Conservation (phyloP, 2,329 filamentous ascomycete species). For the Volutella citrinella region DNA sequence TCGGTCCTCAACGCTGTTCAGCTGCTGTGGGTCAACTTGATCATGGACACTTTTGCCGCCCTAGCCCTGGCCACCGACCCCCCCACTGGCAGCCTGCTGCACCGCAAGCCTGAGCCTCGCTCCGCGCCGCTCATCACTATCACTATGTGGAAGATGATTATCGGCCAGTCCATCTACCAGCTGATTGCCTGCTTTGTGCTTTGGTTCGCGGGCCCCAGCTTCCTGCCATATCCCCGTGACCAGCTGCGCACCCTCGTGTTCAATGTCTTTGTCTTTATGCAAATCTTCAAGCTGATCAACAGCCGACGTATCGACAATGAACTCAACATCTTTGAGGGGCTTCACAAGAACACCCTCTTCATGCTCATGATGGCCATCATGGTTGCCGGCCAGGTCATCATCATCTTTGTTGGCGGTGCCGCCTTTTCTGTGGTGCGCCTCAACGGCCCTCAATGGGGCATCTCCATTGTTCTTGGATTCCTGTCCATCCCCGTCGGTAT, state of each 20-base stretch:
- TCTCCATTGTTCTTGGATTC: too few relatives aligned
- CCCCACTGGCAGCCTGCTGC: slow-evolving; percentile 53
- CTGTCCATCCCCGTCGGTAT: too few relatives aligned
- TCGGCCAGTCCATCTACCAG: slow-evolving; percentile 59
- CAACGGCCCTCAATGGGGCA: too few relatives aligned
- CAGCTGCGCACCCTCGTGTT: slow-evolving; percentile 56
- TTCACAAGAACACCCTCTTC: slow-evolving; percentile 14
- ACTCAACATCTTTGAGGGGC: too few relatives aligned
- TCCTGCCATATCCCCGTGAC: slow-evolving; percentile 48
- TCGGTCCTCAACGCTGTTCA: slow-evolving; percentile 65
- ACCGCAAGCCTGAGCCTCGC: slow-evolving; percentile 54
- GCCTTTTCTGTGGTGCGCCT: too few relatives aligned
- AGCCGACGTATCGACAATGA: slow-evolving; percentile 56
- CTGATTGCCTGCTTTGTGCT: slow-evolving; percentile 55
- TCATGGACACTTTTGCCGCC: slow-evolving; percentile 67
- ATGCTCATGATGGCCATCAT: slow-evolving; percentile 31
- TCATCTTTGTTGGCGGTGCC: slow-evolving; percentile 20
- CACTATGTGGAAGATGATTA: slow-evolving; percentile 67
- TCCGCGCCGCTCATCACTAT: slow-evolving; percentile 69
- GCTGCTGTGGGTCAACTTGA: slow-evolving; percentile 66
- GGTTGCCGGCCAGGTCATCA: slow-evolving; percentile 18
- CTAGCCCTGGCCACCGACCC: slow-evolving; percentile 63
- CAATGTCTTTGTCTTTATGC: slow-evolving; percentile 70
- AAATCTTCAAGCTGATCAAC: slow-evolving; percentile 68
- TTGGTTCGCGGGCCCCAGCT: slow-evolving; percentile 56